Evolutionary conservation across 2,329 filamentous ascomycete species (phyloP).

Genomic region (Stromatinia cepivora): DNA sequence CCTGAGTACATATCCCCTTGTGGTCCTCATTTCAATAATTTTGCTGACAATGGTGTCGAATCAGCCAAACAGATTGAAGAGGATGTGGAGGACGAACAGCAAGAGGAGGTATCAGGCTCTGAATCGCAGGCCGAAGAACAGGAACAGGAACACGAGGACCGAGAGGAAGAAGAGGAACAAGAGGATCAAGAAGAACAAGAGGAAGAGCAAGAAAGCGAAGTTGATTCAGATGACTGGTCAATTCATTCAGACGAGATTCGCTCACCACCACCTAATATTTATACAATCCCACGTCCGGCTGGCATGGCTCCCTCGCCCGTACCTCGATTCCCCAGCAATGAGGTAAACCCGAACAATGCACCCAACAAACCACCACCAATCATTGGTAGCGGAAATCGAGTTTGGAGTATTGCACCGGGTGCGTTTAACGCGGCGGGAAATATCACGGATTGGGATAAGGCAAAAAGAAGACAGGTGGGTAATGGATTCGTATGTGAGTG

Average conservation of each 20-base stretch:
- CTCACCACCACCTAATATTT: neutral
- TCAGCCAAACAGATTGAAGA: neutral
- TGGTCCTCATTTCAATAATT: neutral
- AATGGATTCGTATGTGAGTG: neutral
- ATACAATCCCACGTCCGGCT: neutral
- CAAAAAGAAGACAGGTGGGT: neutral
- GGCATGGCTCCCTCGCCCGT: neutral
- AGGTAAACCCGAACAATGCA: neutral
- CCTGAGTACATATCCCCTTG: slow-evolving; percentile 3
- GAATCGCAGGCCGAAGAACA: neutral
- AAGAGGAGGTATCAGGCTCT: slow-evolving; percentile 1
- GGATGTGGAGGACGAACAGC: neutral
- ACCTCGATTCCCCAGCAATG: neutral
- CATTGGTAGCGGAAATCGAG: neutral
- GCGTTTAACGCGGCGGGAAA: neutral
- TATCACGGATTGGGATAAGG: neutral
- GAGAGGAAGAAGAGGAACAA: neutral
- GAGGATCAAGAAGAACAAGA: neutral
- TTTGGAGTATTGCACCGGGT: neutral
- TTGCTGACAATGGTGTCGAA: neutral
- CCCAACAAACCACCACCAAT: neutral
- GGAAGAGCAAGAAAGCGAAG: neutral
- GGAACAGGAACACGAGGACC: neutral
- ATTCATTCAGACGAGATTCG: neutral
- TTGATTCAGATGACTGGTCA: neutral